Conservation (phyloP, 1,284 basidiomycete species). For the Puccinia brachypodii region DNA sequence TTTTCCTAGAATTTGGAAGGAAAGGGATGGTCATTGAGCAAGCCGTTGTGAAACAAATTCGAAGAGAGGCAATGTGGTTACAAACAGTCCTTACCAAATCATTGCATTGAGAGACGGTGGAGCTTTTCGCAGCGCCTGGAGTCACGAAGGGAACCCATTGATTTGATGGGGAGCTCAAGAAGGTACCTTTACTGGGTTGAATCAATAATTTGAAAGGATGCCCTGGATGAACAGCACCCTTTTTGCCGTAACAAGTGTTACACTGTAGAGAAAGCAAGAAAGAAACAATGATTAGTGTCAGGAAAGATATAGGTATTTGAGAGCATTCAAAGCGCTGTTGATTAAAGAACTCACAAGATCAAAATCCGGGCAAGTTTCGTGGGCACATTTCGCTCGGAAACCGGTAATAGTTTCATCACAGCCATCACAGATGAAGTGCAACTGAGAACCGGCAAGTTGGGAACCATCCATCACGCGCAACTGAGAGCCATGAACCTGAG, state of each 20-base stretch:
- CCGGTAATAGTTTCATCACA: constrained; percentile 16
- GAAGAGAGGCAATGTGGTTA: neutral
- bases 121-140: neutral
- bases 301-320: neutral
- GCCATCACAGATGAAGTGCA: constrained; percentile 18
- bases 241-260: constrained; percentile 10
- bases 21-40: neutral
- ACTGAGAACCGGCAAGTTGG: neutral
- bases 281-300: no score
- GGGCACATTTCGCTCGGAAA: constrained; percentile 32
- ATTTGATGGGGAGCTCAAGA: neutral
- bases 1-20: neutral
- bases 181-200: neutral
- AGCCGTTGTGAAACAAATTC: no score
- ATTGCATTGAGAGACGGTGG: neutral
- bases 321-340: neutral
- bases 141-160: neutral
- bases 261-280: neutral
- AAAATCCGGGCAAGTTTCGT: constrained; percentile 22
- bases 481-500: neutral
- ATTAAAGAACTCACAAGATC: constrained; percentile 28
- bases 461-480: neutral
- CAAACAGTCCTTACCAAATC: neutral
- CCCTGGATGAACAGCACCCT: neutral
- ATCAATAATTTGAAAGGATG: constrained; percentile 8